Conservation (phyloP, 805 yeast genomes). For the Yarrowia sp. region DNA sequence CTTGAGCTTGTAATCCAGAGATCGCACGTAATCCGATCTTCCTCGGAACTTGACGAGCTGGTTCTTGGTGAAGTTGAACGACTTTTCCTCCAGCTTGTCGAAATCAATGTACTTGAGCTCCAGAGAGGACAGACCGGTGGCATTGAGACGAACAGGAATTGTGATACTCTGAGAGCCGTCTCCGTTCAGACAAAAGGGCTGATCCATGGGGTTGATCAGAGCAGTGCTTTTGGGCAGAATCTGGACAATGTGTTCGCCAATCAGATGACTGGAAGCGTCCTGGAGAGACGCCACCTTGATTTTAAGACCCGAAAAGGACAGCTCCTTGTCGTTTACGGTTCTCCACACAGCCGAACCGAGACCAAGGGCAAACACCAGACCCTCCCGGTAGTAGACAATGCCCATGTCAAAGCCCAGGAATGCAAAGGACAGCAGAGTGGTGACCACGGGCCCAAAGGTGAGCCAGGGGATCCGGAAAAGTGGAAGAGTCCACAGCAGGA, state of each 20-base stretch:
- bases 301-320: conserved; percentile 49
- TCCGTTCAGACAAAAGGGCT: conserved; percentile 61
- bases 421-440: conserved; percentile 57
- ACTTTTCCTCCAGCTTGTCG: conserved; percentile 56
- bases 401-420: conserved; percentile 50
- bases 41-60: conserved; percentile 56
- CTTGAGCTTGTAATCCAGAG: conserved; percentile 21
- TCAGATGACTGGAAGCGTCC: conserved; percentile 64
- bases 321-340: conserved; percentile 47
- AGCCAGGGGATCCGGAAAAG: conserved; percentile 77
- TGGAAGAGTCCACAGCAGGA: conserved; percentile 74
- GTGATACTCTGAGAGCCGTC: conserved; percentile 48
- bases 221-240: conserved; percentile 93
- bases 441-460: conserved; percentile 64
- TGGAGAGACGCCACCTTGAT: conserved; percentile 48
- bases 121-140: conserved; percentile 69
- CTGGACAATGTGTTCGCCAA: conserved; percentile 85
- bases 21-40: conserved; percentile 40
- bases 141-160: conserved; percentile 80
- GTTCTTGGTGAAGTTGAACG: conserved; percentile 62
- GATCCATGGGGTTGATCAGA: conserved; percentile 74
- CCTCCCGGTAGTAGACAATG: conserved; percentile 37
- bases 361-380: conserved; percentile 41
- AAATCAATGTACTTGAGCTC: conserved; percentile 69
- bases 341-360: conserved; percentile 44